Conservation (phyloP, 2,329 filamentous ascomycete species). For the Xylariales sp. region DNA sequence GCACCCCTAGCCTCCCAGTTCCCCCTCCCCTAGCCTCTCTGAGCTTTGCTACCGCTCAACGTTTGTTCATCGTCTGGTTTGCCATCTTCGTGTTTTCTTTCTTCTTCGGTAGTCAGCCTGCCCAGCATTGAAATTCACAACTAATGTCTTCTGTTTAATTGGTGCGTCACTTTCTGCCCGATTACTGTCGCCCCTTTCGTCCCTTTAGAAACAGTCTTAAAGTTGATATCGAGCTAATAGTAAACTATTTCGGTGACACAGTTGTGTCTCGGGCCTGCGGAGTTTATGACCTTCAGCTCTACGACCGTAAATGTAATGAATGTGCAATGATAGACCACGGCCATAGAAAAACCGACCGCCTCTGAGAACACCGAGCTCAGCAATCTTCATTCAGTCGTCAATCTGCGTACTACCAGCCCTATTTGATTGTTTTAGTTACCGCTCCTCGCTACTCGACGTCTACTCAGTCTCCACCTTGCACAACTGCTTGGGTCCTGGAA, state of each 20-base stretch:
- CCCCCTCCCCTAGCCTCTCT: background rate
- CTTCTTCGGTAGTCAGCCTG: conserved; percentile 5
- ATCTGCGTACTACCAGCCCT: conserved; percentile 21
- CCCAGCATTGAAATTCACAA: conserved; percentile 13
- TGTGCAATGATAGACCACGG: conserved; percentile 38
- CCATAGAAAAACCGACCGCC: conserved; percentile 17
- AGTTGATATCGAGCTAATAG: conserved; percentile 17
- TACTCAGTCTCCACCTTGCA: conserved; percentile 27
- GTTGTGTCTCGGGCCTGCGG: conserved; percentile 33
- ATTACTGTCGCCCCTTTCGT: background rate
- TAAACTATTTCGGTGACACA: conserved; percentile 15
- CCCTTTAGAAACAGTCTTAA: conserved; percentile 7
- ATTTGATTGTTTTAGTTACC: conserved; percentile 22
- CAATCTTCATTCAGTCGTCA: conserved; percentile 10
- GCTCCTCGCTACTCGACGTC: conserved; percentile 15
- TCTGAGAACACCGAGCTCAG: conserved; percentile 16
- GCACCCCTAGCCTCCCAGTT: background rate
- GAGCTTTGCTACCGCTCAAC: conserved; percentile 24
- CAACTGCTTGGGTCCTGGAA: conserved; percentile 27
- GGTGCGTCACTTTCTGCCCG: conserved; percentile 15
- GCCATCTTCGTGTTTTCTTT: conserved; percentile 8
- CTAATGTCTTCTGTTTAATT: conserved; percentile 32
- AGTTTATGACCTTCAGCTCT: conserved; percentile 21
- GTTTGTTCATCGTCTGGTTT: conserved; percentile 7
- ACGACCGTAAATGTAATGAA: conserved; percentile 39